Percentiles rank a stretch among this genome's conserved stretches.
These are phyloP conservation scores for Xylariaceae sp. DNA, from an alignment of 2,329 filamentous ascomycete species.

Conservation along the genomic window DNA sequence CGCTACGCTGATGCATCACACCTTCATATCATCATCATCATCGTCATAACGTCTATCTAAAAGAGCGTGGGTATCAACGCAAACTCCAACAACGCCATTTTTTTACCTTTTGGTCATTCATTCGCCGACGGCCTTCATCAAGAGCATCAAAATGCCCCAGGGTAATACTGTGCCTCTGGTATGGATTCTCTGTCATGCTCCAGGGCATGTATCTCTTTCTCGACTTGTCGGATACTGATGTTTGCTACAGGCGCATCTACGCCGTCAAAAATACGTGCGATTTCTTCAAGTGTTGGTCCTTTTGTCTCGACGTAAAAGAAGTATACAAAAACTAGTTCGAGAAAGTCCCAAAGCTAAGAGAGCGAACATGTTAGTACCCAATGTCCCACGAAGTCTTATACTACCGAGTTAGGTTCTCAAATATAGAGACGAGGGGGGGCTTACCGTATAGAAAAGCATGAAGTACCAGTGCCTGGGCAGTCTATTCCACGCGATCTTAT, in stretches of 20 bases:
- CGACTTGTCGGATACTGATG: constrained; percentile 53
- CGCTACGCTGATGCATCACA: constrained; percentile 3
- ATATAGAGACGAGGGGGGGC: constrained; percentile 14
- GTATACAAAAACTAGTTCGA: constrained; percentile 61
- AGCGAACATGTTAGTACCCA: constrained; percentile 8
- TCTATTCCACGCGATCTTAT: constrained; percentile 61
- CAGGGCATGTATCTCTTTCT: constrained; percentile 48
- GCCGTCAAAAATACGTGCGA: constrained; percentile 69
- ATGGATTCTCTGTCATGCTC: constrained; percentile 23
- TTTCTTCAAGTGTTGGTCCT: constrained; percentile 68
- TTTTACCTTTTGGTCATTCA: neutral
- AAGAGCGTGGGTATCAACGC: constrained; percentile 19
- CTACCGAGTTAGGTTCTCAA: neutral
- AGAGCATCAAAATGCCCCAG: constrained; percentile 6
- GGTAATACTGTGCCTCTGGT: constrained; percentile 15
- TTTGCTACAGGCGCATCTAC: constrained; percentile 52
- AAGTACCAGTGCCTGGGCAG: constrained; percentile 62
- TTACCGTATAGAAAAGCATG: constrained; percentile 62
- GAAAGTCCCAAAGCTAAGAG: constrained; percentile 52
- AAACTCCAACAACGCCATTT: constrained; percentile 3
- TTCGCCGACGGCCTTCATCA: constrained; percentile 1
- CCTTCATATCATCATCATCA: neutral
- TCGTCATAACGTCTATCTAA: constrained; percentile 3
- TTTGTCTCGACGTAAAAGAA: constrained; percentile 70
- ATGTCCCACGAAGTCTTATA: no score